These are phyloP conservation scores for Hypomontagnella monticulosa DNA, from an alignment of 495 filamentous ascomycete genomes.

Conservation along the genomic window DNA sequence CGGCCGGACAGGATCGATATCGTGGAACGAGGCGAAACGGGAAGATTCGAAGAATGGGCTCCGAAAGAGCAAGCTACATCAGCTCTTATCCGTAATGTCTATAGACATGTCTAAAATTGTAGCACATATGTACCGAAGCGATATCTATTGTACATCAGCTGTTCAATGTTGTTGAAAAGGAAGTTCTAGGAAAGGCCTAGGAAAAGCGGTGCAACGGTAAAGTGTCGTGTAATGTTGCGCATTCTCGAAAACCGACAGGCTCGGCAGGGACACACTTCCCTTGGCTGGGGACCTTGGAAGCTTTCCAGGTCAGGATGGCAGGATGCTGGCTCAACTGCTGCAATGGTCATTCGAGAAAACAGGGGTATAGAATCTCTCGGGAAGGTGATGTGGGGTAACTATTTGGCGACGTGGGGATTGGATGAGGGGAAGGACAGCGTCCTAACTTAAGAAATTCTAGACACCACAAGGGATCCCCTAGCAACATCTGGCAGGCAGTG, in stretches of 20 bases:
- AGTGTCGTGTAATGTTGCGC: conserved; percentile 20
- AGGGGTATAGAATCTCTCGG: conserved; percentile 33
- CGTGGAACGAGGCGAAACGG: background rate
- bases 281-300: conserved; percentile 12
- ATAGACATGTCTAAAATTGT: background rate
- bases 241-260: conserved; percentile 27
- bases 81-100: conserved; percentile 18
- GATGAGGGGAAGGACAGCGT: no score
- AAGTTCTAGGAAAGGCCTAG: no score
- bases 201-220: background rate
- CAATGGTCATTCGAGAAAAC: conserved; percentile 5
- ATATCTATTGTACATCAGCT: background rate
- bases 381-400: conserved; percentile 36
- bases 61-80: conserved; percentile 19
- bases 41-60: background rate
- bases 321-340: no score
- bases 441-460: no score
- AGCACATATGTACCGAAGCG: background rate
- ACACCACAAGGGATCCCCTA: no score
- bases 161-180: background rate
- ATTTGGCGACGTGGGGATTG: background rate
- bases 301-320: conserved; percentile 7
- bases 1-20: background rate
- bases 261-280: conserved; percentile 12
- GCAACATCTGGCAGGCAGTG: no score